Conservation (phyloP, 306 rosid genomes). For the Quercus suber region DNA sequence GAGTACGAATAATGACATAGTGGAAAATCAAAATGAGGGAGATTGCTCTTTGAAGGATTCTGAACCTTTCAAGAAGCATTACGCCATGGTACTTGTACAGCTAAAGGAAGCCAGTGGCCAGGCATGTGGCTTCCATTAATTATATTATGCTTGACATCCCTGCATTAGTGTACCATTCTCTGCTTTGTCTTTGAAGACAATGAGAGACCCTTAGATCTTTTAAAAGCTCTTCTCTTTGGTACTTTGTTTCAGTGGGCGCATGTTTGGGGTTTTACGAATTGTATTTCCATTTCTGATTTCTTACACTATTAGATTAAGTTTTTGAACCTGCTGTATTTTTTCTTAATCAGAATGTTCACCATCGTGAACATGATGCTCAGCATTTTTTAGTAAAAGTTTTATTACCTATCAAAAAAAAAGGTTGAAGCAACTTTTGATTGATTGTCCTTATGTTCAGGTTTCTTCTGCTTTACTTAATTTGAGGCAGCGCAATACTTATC, state of each 20-base stretch:
- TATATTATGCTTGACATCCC: conserved; percentile 14
- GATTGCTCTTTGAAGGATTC: conserved; percentile 53
- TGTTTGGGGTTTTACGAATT: too few species aligned
- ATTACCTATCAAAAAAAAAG: too few species aligned
- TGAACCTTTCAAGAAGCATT: conserved; percentile 68
- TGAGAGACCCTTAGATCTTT: too few species aligned
- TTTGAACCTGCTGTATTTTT: too few species aligned
- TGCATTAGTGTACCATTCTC: conserved; percentile 4
- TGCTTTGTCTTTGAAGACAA: neutral
- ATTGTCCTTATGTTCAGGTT: conserved; percentile 53
- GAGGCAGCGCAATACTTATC: conserved; percentile 73
- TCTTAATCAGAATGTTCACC: too few species aligned
- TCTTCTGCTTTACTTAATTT: conserved; percentile 62
- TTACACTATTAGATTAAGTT: too few species aligned
- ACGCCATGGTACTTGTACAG: conserved; percentile 89
- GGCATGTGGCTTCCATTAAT: conserved; percentile 94
- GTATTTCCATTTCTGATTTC: too few species aligned
- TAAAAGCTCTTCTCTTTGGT: neutral
- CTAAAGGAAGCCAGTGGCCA: conserved; percentile 96
- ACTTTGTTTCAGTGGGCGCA: too few species aligned
- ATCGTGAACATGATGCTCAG: too few species aligned
- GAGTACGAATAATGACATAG: conserved; percentile 43
- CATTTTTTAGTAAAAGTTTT: too few species aligned
- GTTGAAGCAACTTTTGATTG: conserved; percentile 23
- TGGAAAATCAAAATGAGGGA: conserved; percentile 58